Conservation (phyloP, 2,329 filamentous ascomycete species). For the Colletotrichum paranaense region DNA sequence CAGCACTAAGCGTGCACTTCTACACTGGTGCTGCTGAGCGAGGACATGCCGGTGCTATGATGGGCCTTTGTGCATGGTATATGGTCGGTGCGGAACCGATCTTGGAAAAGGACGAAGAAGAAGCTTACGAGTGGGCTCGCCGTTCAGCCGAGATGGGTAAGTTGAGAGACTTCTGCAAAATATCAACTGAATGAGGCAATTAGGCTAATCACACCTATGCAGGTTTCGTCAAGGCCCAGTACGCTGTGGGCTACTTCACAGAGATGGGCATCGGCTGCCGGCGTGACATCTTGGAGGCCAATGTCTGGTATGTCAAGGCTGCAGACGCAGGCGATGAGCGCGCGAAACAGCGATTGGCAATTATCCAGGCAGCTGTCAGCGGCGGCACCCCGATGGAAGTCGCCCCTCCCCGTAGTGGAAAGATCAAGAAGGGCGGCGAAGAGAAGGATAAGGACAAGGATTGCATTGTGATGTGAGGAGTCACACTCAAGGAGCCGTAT, state of each 20-base stretch:
- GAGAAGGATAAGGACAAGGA: conserved; percentile 71
- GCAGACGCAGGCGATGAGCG: conserved; percentile 92
- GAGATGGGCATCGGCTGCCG: conserved; percentile 98
- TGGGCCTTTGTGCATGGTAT: conserved; percentile 99
- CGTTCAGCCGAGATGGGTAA: conserved; percentile 87
- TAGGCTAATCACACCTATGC: conserved; percentile 32
- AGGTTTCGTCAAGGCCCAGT: conserved; percentile 84
- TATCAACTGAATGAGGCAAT: neutral
- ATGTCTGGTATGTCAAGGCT: conserved; percentile 97
- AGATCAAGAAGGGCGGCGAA: conserved; percentile 61
- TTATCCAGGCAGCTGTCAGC: conserved; percentile 85
- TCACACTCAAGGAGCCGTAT: neutral
- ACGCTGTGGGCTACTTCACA: conserved; percentile 95
- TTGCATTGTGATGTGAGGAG: conserved; percentile 67
- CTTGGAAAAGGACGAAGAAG: conserved; percentile 92
- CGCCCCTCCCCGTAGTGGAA: conserved; percentile 61
- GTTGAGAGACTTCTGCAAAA: conserved; percentile 44
- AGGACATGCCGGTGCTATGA: conserved; percentile 90
- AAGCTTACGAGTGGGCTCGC: conserved; percentile 96
- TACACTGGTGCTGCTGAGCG: conserved; percentile 92
- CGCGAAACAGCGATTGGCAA: conserved; percentile 85
- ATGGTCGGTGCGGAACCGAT: conserved; percentile 94
- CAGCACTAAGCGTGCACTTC: conserved; percentile 94
- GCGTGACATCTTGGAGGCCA: conserved; percentile 93
- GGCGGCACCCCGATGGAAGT: conserved; percentile 69